Evolutionary conservation across 441 rosid genomes (phyloP), one percentile per base, ranked within the genome.

Genomic region (Erodium trifolium): DNA sequence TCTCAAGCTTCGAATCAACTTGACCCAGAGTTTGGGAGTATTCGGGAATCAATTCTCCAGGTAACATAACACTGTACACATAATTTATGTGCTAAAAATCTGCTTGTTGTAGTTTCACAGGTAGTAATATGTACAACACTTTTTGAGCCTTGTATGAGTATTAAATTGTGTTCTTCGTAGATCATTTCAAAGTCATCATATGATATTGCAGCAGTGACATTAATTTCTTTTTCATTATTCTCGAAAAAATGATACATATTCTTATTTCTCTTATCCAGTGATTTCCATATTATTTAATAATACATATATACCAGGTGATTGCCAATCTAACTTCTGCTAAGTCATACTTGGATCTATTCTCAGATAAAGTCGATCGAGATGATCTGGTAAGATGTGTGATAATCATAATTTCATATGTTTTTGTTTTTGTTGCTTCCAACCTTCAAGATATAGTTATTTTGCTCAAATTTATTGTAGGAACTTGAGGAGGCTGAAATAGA

Each of bases 1-100:
- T 81, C 85, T 68, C 79, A 71, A 77, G 71, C 73, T 68, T 67
- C 81, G 43, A 81, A 80, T 64, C 78, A 76, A 75, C 71, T 76
- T 49, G 86, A 86, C 66, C 80, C 86, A 62, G 92, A 88, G 68
- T 87, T 88, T 72, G 84, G 87, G 59, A 72, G 83, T 70, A 82
- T 88, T 43, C 87, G 91, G 41, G 95, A 88, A 73, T 84, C 89
- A 31, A 78, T 91, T 81, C 95, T 91, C 76, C 92, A 91, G 89
- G 95, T 91, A 70, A 78, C 75, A 69, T 10, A 12, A 72, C 73
- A 57, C 55, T 29, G 41, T 14, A 18, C 18, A 19, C 14, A 43
- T 65, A 19, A 14, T 31, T 10, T 27, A 63, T 0, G 39, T 39
- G 45, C 49, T 39, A 66, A 16, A 66, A 16, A 64, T 41, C n/a